Percentiles rank a stretch among this genome's conserved stretches.
phyloP scores from a whole-genome alignment of 352 stramenopile genomes.

The Phytopythium boreale region DNA sequence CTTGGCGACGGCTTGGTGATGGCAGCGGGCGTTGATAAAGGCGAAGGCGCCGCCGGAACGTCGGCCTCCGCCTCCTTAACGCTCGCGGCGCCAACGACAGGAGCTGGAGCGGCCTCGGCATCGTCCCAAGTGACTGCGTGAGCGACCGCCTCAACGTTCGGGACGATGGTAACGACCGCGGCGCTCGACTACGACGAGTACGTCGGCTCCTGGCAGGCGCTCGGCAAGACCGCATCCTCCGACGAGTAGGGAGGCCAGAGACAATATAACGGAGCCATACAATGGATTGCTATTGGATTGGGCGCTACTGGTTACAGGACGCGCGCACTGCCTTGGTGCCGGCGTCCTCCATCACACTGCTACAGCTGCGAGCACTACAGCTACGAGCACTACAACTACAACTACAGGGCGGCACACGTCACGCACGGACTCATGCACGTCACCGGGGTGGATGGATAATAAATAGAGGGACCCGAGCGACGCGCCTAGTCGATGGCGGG shows the following conservation, averaged over 20 bases:
- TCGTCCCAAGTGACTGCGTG: background rate
- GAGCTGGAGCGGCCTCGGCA: background rate
- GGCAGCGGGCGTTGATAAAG: background rate
- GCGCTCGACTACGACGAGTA: conserved; percentile 76
- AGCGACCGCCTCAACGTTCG: background rate
- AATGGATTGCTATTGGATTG: background rate
- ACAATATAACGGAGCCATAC: background rate
- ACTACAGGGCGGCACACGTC: background rate
- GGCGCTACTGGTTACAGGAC: too few species aligned
- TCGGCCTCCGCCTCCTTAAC: background rate
- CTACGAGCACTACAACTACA: background rate
- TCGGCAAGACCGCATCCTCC: conserved; percentile 59
- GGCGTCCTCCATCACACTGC: too few species aligned
- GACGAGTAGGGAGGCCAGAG: conserved; percentile 7
- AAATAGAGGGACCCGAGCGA: conserved; percentile 15
- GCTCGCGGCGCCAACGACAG: background rate
- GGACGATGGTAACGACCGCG: background rate
- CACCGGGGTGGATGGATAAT: conserved; percentile 4
- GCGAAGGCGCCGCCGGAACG: background rate
- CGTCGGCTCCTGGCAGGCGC: conserved; percentile 53
- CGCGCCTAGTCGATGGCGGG: too few species aligned
- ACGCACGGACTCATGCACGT: background rate
- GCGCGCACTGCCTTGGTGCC: background rate
- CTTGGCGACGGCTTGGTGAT: background rate
- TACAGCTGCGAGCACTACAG: background rate